Evolutionary conservation across 208 protist species (phyloP), one percentile per base, ranked within the genome.

Genomic region (Trypanosomatidae sp.): DNA sequence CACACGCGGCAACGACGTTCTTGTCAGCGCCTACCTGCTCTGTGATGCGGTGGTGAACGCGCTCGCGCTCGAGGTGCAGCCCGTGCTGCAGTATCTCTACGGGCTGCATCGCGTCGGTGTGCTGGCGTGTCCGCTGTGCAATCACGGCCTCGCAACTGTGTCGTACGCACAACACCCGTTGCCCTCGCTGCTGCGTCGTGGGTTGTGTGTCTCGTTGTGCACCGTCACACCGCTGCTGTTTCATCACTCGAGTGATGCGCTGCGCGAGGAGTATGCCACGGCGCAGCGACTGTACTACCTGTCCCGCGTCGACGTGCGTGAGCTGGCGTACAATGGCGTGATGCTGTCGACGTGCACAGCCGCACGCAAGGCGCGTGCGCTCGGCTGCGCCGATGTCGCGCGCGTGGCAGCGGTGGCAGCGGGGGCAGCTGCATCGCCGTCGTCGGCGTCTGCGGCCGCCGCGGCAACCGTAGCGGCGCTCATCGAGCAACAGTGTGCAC

Each of bases 51-150:
- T 99, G 48, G 77, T 78, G 15, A 95, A 99, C 56, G 96, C 91
- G 45, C 81, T 98, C 10, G 72, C 81, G 21, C 73, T 99, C 15
- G 70, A 78, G 33, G 71, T 93, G 15, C 51, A 76, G 33, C 93
- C 96, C 3, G 85, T 89, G 5, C 63, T 99, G 35, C 89, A 98
- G 77, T 99, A 99, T 61, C 75, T 99, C 13, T 99, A 95, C 59
- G 98, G 97, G 28, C 46, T 99, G 2, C 51, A 72, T n/a, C 90
- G 97, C 54, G 84, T 98, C 42, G 96, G 95, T 8, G 62, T 99
- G 16, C 75, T 88, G 19, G 88, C 99, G 66, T 96, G 89, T 32
- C 98, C 98, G 6, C 56, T 99, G 2, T 82, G 69, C 48, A 97
- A 97, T 55, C 97, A 98, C 75, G 74, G 70, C 10, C 74, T 99